Conservation (phyloP, 1,284 basidiomycete genomes). For the Sphagnurus paluster region DNA sequence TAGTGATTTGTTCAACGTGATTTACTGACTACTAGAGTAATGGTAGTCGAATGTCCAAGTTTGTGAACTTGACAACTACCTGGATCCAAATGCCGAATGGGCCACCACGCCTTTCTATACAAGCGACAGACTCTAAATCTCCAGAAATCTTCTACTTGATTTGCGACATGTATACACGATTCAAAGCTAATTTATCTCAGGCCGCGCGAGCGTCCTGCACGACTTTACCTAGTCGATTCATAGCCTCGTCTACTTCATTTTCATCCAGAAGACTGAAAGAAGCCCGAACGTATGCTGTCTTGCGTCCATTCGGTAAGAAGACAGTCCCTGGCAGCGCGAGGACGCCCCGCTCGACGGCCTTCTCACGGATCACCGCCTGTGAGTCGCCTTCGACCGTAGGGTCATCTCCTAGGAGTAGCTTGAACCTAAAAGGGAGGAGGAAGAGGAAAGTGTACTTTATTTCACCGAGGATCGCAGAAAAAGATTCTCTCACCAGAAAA, state of each 20-base stretch:
- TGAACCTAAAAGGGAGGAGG: conserved; percentile 48
- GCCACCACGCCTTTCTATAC: too few relatives aligned
- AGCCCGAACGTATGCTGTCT: conserved; percentile 27
- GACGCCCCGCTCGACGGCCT: conserved; percentile 25
- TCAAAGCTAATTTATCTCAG: too few relatives aligned
- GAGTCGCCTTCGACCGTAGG: conserved; percentile 60
- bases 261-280: conserved; percentile 54
- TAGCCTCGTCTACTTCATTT: conserved; percentile 73
- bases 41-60: too few relatives aligned
- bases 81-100: too few relatives aligned
- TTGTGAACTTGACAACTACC: too few relatives aligned
- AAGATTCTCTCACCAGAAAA: conserved; percentile 71
- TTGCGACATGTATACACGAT: too few relatives aligned
- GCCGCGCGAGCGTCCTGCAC: conserved; percentile 51
- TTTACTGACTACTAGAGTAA: too few relatives aligned
- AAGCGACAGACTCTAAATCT: too few relatives aligned
- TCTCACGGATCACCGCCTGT: conserved; percentile 27
- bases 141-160: too few relatives aligned
- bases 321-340: conserved; percentile 29
- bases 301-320: conserved; percentile 27
- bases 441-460: neutral
- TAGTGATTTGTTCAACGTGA: too few relatives aligned
- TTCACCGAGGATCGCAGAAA: neutral
- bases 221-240: conserved; percentile 66
- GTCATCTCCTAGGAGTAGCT: conserved; percentile 42